Evolutionary conservation across 495 filamentous ascomycete species (phyloP), one percentile per base, ranked within the genome.

Genomic region (Entonaema liquescens): DNA sequence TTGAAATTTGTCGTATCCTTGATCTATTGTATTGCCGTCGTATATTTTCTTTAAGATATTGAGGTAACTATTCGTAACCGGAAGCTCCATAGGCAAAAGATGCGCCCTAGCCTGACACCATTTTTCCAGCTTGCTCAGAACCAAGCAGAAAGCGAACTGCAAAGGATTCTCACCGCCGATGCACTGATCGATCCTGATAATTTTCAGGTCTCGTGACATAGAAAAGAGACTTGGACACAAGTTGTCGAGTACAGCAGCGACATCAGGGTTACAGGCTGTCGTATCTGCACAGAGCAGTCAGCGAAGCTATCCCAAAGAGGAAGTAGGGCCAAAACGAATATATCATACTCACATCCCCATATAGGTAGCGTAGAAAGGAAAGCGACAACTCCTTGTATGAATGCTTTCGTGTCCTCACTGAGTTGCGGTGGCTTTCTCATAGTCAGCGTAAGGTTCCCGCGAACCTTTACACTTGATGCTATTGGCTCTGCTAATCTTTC

Each of bases 341-440:
- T 23, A 44, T 25, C 2, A 13, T 19, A 66, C 70, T 66, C 8
- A 73, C 70, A 69, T 26, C 70, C 70, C 70, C 70, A 73, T n/a
- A 73, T 44, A 7, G 62, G 66, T 38, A 73, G 25, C 52, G 66
- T 73, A 25, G 65, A 29, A 12, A 73, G 62, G 8, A 73, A 70
- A 7, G 13, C 70, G 12, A 73, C 17, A 5, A 70, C 8, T 17
- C 70, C 70, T 31, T 13, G 50, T 2, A 73, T 47, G 36, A 62
- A 66, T 15, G 28, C 33, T 25, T 62, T 44, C 9, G 66, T 59
- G 12, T 68, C 65, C 2, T 60, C 31, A 25, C 26, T 50, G 17
- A 69, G 19, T 29, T 57, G 44, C 42, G 19, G 61, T 0, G 56
- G 17, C 23, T 50, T 52, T 31, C 35, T 25, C 35, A 40, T 59